Percentiles rank a stretch among this genome's conserved stretches.
These are phyloP conservation scores for Smallanthus sonchifolius DNA, from an alignment of 129 eudicot genomes.

Conservation along the genomic window DNA sequence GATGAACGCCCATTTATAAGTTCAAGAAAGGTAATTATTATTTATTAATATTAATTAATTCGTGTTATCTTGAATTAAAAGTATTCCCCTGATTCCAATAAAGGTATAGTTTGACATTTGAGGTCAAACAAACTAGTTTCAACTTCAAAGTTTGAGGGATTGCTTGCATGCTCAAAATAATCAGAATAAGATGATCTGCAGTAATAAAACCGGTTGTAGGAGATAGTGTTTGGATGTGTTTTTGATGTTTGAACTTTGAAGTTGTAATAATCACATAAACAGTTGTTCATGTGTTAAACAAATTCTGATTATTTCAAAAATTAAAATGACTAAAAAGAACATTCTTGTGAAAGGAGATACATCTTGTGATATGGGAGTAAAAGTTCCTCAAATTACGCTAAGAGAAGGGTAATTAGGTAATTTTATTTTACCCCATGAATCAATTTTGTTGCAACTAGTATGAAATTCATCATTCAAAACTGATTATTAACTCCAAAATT, in stretches of 20 bases:
- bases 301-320: neutral
- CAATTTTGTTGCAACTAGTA: neutral
- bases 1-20: slow-evolving; percentile 96
- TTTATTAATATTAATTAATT: neutral
- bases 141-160: neutral
- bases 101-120: neutral
- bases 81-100: neutral
- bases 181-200: neutral
- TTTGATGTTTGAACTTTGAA: neutral
- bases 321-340: neutral
- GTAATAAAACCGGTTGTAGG: neutral
- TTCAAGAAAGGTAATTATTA: slow-evolving; percentile 66
- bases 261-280: neutral
- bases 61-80: neutral
- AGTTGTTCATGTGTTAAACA: neutral
- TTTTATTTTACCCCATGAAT: neutral
- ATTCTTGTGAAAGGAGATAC: neutral
- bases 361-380: neutral
- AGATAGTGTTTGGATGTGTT: neutral
- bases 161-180: neutral
- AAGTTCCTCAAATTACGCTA: neutral
- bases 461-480: neutral
- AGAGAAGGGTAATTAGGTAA: neutral
- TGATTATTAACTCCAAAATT: neutral
- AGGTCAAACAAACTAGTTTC: neutral